Evolutionary conservation across 768 basidiomycete species (phyloP), one percentile per base, ranked within the genome.

Genomic region (Lactarius sanguifluus): DNA sequence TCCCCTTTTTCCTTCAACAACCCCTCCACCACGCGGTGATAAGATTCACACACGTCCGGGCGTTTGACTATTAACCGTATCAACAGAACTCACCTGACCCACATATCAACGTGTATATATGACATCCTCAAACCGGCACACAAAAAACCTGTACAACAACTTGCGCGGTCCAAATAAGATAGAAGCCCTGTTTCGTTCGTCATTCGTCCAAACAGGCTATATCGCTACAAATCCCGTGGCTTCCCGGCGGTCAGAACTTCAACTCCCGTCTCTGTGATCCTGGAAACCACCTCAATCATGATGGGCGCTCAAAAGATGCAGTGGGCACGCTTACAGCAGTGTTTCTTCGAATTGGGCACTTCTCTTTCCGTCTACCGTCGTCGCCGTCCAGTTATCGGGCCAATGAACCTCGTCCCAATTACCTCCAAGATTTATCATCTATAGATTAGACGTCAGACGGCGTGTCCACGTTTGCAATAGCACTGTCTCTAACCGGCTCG

Each of bases 281-380:
- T 97, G 73, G 58, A 59, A 23, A 30, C 20, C 38, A 47, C 40
- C 65, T 75, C 58, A 79, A 64, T 67, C 60, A 68, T 57, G 52
- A 57, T 32, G 59, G 54, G 43, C 30, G 57, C 55, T 41, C 43
- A 52, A 70, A 52, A 20, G 28, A 34, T 45, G 57, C 10, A 23
- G n/a, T 8, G 38, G 56, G 20, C 25, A 59, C 45, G 84, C 94
- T 72, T 73, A 96, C 95, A 99, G 77, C 41, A 99, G 79, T 1
- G 96, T 98, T 73, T 99, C 97, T 76, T 99, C 97, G 74, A 98
- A 99, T 73, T 99, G 97, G 1, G 97, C 97, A 67, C 92, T 95
- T 64, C 84, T 81, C 75, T 90, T 91, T 28, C 95, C 96, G 77
- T 98, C 96, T 15, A 83, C 77, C 5, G 97, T 99, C 25, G 90